These are phyloP conservation scores for Orbilia quercus DNA, from an alignment of 2,329 filamentous ascomycete genomes.

Conservation along the genomic window DNA sequence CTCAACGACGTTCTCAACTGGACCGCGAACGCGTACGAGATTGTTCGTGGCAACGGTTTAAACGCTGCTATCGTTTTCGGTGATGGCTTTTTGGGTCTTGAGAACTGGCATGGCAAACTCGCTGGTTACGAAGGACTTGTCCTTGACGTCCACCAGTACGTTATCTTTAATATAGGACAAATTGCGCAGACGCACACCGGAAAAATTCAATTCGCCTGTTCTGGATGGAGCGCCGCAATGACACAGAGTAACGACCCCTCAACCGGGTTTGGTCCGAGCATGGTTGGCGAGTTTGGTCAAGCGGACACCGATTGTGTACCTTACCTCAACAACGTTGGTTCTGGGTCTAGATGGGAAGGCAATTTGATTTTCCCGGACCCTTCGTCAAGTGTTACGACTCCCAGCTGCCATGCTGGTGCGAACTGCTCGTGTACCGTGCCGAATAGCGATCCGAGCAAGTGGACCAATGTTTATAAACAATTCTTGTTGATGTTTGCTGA, in stretches of 20 bases:
- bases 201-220: conserved; percentile 88
- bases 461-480: conserved; percentile 79
- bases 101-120: conserved; percentile 88
- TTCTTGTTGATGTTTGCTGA: conserved; percentile 91
- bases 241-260: conserved; percentile 75
- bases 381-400: conserved; percentile 72
- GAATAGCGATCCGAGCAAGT: conserved; percentile 77
- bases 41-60: conserved; percentile 79
- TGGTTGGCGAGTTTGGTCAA: conserved; percentile 97
- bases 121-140: conserved; percentile 77
- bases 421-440: conserved; percentile 79
- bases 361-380: conserved; percentile 77
- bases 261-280: conserved; percentile 89
- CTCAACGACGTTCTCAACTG: conserved; percentile 77
- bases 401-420: conserved; percentile 75
- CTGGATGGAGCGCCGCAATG: conserved; percentile 85
- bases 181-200: conserved; percentile 82
- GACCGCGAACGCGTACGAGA: conserved; percentile 77
- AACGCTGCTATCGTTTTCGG: conserved; percentile 82
- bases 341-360: conserved; percentile 91
- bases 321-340: conserved; percentile 84
- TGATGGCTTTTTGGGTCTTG: conserved; percentile 91
- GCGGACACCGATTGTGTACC: conserved; percentile 93
- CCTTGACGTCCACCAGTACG: conserved; percentile 98
- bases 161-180: conserved; percentile 93